These are phyloP conservation scores for Starmerella vaccinii DNA, from an alignment of 805 yeast genomes.

Conservation along the genomic window DNA sequence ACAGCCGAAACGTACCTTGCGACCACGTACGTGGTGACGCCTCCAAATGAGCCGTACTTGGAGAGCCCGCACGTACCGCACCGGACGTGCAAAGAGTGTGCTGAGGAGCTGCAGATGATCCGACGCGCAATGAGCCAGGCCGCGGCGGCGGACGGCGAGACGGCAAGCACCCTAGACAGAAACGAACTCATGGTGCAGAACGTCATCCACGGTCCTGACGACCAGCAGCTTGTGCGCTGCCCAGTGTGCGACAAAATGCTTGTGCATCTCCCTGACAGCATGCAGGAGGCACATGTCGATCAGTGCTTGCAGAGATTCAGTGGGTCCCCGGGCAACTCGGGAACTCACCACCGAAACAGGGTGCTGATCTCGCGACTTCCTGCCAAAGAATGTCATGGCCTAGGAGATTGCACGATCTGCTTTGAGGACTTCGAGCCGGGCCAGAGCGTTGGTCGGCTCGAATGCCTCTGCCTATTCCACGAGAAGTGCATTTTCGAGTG, in stretches of 20 bases:
- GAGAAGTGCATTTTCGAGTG: constrained; percentile 82
- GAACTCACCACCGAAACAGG: constrained; percentile 45
- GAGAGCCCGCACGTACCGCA: constrained; percentile 49
- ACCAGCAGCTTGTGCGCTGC: constrained; percentile 31
- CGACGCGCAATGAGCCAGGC: constrained; percentile 33
- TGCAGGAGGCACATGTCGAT: constrained; percentile 58
- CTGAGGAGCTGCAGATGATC: constrained; percentile 47
- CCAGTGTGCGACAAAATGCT: constrained; percentile 33
- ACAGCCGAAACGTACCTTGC: constrained; percentile 46
- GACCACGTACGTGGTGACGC: constrained; percentile 47
- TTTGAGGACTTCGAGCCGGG: constrained; percentile 80
- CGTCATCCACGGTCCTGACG: constrained; percentile 19
- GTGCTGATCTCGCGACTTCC: constrained; percentile 56
- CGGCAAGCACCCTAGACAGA: constrained; percentile 3
- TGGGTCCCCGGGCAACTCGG: constrained; percentile 14
- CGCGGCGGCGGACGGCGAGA: constrained; percentile 8
- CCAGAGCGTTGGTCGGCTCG: constrained; percentile 81
- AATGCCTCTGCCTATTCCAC: constrained; percentile 90
- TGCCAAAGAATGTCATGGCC: constrained; percentile 31
- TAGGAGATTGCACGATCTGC: constrained; percentile 84
- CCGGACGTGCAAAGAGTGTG: constrained; percentile 68
- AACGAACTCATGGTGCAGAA: constrained; percentile 23
- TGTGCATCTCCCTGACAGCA: constrained; percentile 26
- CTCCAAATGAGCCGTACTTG: constrained; percentile 40
- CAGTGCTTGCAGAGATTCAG: constrained; percentile 53